Base-by-base conservation (phyloP, 2,329 filamentous ascomycete genomes). In the Scedosporium apiospermum region DNA sequence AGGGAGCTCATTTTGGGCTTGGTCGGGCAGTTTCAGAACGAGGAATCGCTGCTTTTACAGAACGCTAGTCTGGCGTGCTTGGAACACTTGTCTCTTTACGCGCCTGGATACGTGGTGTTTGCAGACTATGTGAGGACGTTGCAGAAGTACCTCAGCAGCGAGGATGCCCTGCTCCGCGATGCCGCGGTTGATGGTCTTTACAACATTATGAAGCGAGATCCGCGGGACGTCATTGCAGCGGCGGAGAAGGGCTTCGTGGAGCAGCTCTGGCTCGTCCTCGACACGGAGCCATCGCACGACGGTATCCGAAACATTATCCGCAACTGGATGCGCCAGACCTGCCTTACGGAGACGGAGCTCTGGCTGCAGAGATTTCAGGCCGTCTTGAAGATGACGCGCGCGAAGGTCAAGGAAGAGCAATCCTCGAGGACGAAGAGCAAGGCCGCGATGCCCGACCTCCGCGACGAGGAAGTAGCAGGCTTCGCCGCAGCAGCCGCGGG, bases 381-480 rank as follows among this genome's bases (percentile, higher is more conserved):
- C 26, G 89, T 97, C 10, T 83, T 98, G 65, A 95, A 91, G 42
- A 96, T 96, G 81, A 96, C 90, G 0, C 86, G 90, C 66, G 82
- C 83, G 34, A 90, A 89, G 69, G 75, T 77, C 1, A 82, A 86
- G 51, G 81, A 85, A 30, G 79, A 82, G 53, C 72, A 78, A 5
- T 30, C 30, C 57, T 41, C 34, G 42, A 27, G 18, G 9, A 0
- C 71, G 75, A 4, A 75, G 75, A 78, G 10, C 83, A 68, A 79
- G 68, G 72, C 75, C 65, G 65, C 6, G 80, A 78, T 83, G 12
- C 82, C 90, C n/a, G 95, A 99, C 68, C 76, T 98, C 0, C 89
- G 93, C 65, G 95, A 99, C 71, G 95, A 99, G 72, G 96, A 99
- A 73, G 93, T 96, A 42, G 95, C 95, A 61, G 95, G 95, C 0